Percentiles rank a stretch among this genome's conserved stretches.
phyloP scores from a whole-genome alignment of 306 rosid genomes.

The Cajanus cajan region DNA sequence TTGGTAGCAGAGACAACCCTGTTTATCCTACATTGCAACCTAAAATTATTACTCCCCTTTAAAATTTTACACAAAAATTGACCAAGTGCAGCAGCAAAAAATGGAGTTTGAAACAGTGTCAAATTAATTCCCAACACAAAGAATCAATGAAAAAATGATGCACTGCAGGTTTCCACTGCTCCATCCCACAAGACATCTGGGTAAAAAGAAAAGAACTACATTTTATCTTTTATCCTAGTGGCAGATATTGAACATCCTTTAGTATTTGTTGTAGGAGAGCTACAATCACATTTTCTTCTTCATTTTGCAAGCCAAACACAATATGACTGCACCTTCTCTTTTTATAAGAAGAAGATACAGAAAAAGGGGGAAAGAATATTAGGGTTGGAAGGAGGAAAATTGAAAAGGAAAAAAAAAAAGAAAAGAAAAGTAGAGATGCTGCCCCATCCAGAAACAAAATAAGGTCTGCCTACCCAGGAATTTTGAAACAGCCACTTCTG shows the following conservation, averaged over 20 bases:
- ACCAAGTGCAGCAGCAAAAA: slow-evolving; percentile 31
- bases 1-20: slow-evolving; percentile 19
- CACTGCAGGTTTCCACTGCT: slow-evolving; percentile 73
- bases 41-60: slow-evolving; percentile 30
- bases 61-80: slow-evolving; percentile 40
- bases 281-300: slow-evolving; percentile 85
- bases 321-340: slow-evolving; percentile 66
- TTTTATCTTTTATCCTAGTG: slow-evolving; percentile 76
- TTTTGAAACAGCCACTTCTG: slow-evolving; percentile 52
- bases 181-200: slow-evolving; percentile 67
- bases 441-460: slow-evolving; percentile 66
- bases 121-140: slow-evolving; percentile 60
- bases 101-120: slow-evolving; percentile 38
- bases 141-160: slow-evolving; percentile 87
- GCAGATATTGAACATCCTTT: slow-evolving; percentile 78
- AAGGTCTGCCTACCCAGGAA: slow-evolving; percentile 59
- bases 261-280: slow-evolving; percentile 76
- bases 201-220: slow-evolving; percentile 54
- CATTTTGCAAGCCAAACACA: slow-evolving; percentile 79
- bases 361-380: slow-evolving; percentile 40
- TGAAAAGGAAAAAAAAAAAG: neutral
- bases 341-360: slow-evolving; percentile 40
- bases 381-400: slow-evolving; percentile 43
- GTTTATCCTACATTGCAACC: slow-evolving; percentile 36
- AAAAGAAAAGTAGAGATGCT: slow-evolving; percentile 29